Evolutionary conservation across 164 flowering plant genomes (phyloP), one percentile per base, ranked within the genome.

Genomic region (Aristolochia contorta): DNA sequence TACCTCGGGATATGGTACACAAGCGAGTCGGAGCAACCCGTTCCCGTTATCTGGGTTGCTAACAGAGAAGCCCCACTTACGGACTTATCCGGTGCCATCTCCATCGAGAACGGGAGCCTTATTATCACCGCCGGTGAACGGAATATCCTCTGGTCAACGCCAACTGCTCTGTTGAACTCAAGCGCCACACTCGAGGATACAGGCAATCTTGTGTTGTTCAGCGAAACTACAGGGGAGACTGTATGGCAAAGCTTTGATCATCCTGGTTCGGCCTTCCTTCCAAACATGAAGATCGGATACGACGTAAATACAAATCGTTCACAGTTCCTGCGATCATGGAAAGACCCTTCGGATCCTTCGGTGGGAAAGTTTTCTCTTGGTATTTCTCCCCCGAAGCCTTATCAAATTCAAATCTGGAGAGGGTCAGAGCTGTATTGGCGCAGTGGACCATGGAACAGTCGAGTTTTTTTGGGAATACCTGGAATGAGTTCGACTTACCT

Each of bases 41-140:
- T 37, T 37, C 43, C 12, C 43, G 10, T 37, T 15, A 75, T 80
- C 15, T 84, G 90, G 90, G 81, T 84, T 10, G 84, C 82, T 0
- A 84, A 84, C 71, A 68, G 85, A 62, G 73, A 74, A 21, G 5
- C 24, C 13, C 91, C 85, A 0, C 21, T 85, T 14, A 59, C 15
- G 0, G 70, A 67, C 20, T 56, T 80, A 3, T 71, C 81, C 1
- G 81, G 82, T 6, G 53, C 72, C 7, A 23, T 82, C 24, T 60
- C 65, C 10, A 33, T 80, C 19, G 24, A 27, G 2, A 49, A 49
- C 19, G 75, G 80, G 7, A 71, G 65, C 27, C 67, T 76, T 8
- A 61, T 72, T 12, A 22, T 77, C 16, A 9, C 10, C 9, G 37
- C 57, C 15, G 33, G 56, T 8, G 33, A 4, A 10, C 6, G 1